These are phyloP conservation scores for Boeremia lycopersici DNA, from an alignment of 2,329 filamentous ascomycete genomes.

Conservation along the genomic window DNA sequence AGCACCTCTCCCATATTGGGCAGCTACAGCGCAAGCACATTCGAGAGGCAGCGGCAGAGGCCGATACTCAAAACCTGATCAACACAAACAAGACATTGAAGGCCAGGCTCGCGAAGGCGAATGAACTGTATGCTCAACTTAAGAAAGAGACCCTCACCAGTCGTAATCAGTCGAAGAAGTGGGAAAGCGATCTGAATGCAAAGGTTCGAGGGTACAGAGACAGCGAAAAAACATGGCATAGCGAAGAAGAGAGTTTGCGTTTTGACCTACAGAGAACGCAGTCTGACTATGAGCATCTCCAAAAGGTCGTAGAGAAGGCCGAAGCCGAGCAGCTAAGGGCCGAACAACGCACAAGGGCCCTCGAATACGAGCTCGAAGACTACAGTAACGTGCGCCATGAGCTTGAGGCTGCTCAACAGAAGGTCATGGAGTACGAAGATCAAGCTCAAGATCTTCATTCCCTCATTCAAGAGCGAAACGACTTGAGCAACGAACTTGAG, in stretches of 20 bases:
- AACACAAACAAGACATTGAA: slow-evolving; percentile 77
- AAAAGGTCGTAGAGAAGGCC: slow-evolving; percentile 68
- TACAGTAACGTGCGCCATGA: slow-evolving; percentile 52
- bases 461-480: slow-evolving; percentile 63
- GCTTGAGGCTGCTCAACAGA: slow-evolving; percentile 42
- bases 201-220: slow-evolving; percentile 72
- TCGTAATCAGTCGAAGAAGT: slow-evolving; percentile 75
- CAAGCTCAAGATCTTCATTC: slow-evolving; percentile 54
- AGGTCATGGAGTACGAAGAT: slow-evolving; percentile 37
- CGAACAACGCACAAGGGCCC: slow-evolving; percentile 61
- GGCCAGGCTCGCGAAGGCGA: slow-evolving; percentile 74
- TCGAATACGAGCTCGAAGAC: slow-evolving; percentile 68
- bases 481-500: slow-evolving; percentile 65
- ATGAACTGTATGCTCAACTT: slow-evolving; percentile 70
- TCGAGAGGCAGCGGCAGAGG: slow-evolving; percentile 77
- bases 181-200: slow-evolving; percentile 72
- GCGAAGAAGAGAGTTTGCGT: slow-evolving; percentile 62
- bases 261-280: slow-evolving; percentile 64
- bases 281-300: slow-evolving; percentile 68
- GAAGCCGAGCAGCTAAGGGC: slow-evolving; percentile 67
- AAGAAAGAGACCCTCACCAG: slow-evolving; percentile 75
- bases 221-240: slow-evolving; percentile 69
- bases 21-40: slow-evolving; percentile 77
- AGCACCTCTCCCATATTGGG: slow-evolving; percentile 81
- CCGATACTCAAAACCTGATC: slow-evolving; percentile 80